These are phyloP conservation scores for Cercophora sp. DNA, from an alignment of 495 filamentous ascomycete genomes.

Conservation along the genomic window DNA sequence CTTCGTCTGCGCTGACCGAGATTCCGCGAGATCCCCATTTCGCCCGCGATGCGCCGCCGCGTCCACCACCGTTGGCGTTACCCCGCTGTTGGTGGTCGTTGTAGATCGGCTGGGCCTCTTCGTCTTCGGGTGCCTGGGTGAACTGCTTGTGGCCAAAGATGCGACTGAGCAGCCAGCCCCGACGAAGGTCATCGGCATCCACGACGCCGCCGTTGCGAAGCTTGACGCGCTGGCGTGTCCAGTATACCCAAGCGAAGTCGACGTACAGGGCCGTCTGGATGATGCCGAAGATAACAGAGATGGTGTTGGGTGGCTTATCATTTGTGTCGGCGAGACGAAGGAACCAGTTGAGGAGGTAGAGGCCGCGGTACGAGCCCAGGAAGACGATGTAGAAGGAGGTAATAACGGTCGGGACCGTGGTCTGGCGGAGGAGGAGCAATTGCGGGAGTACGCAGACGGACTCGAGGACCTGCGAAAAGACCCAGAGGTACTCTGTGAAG, in stretches of 20 bases:
- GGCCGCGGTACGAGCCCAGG: constrained; percentile 80
- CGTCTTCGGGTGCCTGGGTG: constrained; percentile 35
- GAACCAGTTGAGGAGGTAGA: constrained; percentile 95
- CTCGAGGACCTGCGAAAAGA: constrained; percentile 87
- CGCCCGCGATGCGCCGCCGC: constrained; percentile 24
- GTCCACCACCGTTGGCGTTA: constrained; percentile 22
- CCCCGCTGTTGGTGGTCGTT: constrained; percentile 21
- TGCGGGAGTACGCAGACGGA: constrained; percentile 88
- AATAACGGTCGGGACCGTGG: constrained; percentile 91
- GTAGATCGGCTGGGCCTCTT: constrained; percentile 47
- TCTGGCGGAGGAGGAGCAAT: constrained; percentile 85
- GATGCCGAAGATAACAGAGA: constrained; percentile 77
- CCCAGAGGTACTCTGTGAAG: constrained; percentile 61
- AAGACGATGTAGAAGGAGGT: constrained; percentile 90
- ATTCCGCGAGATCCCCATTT: constrained; percentile 79
- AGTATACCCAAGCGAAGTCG: constrained; percentile 98
- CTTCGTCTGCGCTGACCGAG: constrained; percentile 77
- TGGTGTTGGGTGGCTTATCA: constrained; percentile 60
- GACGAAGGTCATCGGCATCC: constrained; percentile 83
- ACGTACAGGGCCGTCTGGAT: constrained; percentile 88
- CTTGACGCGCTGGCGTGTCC: constrained; percentile 88
- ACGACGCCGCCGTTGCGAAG: constrained; percentile 85
- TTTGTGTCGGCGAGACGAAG: constrained; percentile 53
- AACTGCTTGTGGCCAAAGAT: constrained; percentile 50
- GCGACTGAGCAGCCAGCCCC: constrained; percentile 68